These are phyloP conservation scores for Spathaspora arborariae DNA, from an alignment of 805 yeast genomes.

Conservation along the genomic window DNA sequence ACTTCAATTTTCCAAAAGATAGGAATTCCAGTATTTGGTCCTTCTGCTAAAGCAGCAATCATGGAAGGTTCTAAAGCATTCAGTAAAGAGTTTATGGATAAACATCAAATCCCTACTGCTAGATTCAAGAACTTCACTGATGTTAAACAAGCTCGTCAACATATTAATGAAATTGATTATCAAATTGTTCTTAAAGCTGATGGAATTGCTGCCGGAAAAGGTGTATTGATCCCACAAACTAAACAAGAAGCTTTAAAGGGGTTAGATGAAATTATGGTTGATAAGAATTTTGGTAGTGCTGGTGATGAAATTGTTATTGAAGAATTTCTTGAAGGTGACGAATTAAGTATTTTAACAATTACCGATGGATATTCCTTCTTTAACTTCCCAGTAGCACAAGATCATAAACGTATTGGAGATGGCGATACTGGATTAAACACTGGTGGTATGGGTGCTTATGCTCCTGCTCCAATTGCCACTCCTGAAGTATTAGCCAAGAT, in stretches of 20 bases:
- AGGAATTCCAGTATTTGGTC: constrained; percentile 97
- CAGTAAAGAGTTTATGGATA: constrained; percentile 90
- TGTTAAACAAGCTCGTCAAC: constrained; percentile 70
- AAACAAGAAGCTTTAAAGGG: constrained; percentile 84
- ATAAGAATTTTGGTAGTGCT: constrained; percentile 84
- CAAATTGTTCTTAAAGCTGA: constrained; percentile 93
- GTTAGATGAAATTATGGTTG: constrained; percentile 84
- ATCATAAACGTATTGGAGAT: constrained; percentile 92
- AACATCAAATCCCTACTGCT: constrained; percentile 93
- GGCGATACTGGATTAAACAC: constrained; percentile 94
- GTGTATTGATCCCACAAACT: constrained; percentile 86
- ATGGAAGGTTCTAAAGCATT: constrained; percentile 98
- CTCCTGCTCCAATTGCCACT: constrained; percentile 96
- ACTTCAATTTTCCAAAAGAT: constrained; percentile 65
- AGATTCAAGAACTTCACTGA: constrained; percentile 76
- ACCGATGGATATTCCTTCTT: constrained; percentile 90
- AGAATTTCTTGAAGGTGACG: constrained; percentile 96
- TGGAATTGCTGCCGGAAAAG: constrained; percentile 98
- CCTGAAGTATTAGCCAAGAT: constrained; percentile 66
- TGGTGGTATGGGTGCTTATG: constrained; percentile 99
- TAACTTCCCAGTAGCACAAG: constrained; percentile 96
- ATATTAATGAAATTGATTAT: constrained; percentile 61
- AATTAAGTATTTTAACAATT: constrained; percentile 85
- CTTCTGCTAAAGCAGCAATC: constrained; percentile 81
- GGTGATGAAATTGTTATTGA: constrained; percentile 93